phyloP scores from a whole-genome alignment of 208 protist genomes.

The Trypanosoma boissoni region DNA sequence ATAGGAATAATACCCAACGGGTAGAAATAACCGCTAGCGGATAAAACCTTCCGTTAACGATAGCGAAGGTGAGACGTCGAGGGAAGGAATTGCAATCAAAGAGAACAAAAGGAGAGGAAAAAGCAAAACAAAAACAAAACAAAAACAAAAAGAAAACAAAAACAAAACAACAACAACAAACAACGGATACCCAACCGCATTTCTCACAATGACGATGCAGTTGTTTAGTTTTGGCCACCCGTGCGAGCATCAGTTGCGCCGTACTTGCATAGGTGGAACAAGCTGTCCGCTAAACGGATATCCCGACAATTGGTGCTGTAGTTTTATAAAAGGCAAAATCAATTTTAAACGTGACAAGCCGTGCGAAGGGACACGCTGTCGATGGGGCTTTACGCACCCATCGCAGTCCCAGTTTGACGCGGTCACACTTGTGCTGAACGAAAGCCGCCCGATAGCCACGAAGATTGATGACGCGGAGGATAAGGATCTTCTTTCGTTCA shows the following conservation, averaged over 20 bases:
- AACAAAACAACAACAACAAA: neutral
- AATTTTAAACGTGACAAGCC: constrained; percentile 91
- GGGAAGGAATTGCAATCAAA: neutral
- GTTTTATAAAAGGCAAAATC: constrained; percentile 90
- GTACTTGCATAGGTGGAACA: constrained; percentile 77
- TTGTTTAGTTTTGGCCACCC: constrained; percentile 89
- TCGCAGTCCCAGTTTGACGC: constrained; percentile 79
- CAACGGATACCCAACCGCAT: neutral
- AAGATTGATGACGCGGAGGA: constrained; percentile 79
- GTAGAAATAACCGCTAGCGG: no score
- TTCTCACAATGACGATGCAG: constrained; percentile 61
- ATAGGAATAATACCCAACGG: no score
- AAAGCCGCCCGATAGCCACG: constrained; percentile 71
- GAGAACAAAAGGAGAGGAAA: neutral
- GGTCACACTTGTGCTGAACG: constrained; percentile 80
- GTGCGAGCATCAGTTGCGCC: constrained; percentile 86
- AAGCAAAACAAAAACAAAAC: neutral
- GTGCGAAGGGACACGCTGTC: constrained; percentile 80
- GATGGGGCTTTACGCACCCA: constrained; percentile 85
- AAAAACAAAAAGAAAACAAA: constrained; percentile 8
- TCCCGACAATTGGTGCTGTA: constrained; percentile 88
- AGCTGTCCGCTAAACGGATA: constrained; percentile 88
- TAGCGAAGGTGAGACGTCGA: neutral
- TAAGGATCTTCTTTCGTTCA: constrained; percentile 65
- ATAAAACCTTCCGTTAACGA: no score